These are phyloP conservation scores for Populus nigra DNA, from an alignment of 345 rosid species.

Conservation along the genomic window DNA sequence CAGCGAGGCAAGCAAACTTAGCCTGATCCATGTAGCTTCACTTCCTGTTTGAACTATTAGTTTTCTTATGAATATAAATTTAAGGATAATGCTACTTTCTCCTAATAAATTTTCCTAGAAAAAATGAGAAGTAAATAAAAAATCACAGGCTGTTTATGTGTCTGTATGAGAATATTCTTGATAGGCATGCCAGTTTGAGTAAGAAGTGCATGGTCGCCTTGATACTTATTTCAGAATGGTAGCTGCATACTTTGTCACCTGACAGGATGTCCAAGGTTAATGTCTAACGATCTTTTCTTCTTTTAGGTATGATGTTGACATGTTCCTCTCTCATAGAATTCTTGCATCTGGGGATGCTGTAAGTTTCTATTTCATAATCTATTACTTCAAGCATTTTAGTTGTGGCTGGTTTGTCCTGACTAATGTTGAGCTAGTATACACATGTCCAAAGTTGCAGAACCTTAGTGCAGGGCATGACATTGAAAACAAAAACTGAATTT, in stretches of 20 bases:
- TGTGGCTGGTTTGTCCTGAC: neutral
- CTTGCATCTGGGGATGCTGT: conserved; percentile 57
- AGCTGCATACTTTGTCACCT: neutral
- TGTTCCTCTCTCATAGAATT: conserved; percentile 47
- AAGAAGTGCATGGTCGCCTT: neutral
- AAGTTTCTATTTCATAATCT: conserved; percentile 30
- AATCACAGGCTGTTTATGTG: too few relatives aligned
- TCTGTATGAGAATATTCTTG: too few relatives aligned
- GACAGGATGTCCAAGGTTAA: neutral
- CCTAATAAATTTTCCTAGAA: too few relatives aligned
- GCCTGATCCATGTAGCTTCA: neutral
- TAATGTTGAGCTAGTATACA: neutral
- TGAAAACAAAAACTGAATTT: neutral
- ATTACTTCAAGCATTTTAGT: neutral
- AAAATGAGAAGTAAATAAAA: too few relatives aligned
- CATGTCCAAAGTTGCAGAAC: neutral
- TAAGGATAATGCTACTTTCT: too few relatives aligned
- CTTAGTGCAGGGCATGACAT: neutral
- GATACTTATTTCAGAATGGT: neutral
- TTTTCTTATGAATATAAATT: too few relatives aligned
- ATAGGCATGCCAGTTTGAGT: too few relatives aligned
- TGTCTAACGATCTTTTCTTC: neutral
- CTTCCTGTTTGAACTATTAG: neutral
- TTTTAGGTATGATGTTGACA: conserved; percentile 66
- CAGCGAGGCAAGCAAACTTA: neutral